Base-by-base conservation (phyloP, 352 stramenopile species). In the Phytophthora europaea region DNA sequence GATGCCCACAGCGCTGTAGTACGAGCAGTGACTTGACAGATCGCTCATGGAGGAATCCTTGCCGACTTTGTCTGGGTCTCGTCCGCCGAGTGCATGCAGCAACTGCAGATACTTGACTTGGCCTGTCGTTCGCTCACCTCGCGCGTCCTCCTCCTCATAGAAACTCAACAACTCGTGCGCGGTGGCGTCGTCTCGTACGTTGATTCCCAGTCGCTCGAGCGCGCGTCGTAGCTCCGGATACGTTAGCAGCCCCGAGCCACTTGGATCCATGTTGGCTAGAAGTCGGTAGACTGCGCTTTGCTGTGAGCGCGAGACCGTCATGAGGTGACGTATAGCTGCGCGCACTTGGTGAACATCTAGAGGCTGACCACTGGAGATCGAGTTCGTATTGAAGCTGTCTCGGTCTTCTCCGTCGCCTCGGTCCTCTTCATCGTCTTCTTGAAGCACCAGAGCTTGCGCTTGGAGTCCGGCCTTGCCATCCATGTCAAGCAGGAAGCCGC, bases 1-100 rank as follows among this genome's bases (percentile, higher is more conserved):
- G 56, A 92, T 93, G 15, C 70, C 81, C 31, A 94, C 87, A 6
- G 85, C 81, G 61, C 73, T 89, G 74, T 94, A 94, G 77, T 94
- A 94, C 8, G 85, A 92, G 53, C 87, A 94, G 60, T 93, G 86
- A 70, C 85, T 93, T 2, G 85, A 92, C 3, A 92, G 51, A 33
- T 94, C 87, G 54, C 83, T 92, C 81, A 90, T 81, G 6, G 67
- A 78, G 20, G 87, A 85, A 53, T 92, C 54, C 26, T 80, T 87
- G 38, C 71, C 71, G 4, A 72, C 66, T 52, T 78, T 78, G 52
- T 94, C 85, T 0, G 87, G 85, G 52, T 94, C 87, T 38, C 83
- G 80, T 0, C 87, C 87, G 2, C 87, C 87, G 12, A 86, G 65
- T 0, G 85, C 87, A 65, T 92, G 84, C 8, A 94, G 66, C 7